Base-by-base conservation (phyloP, 208 protist genomes). In the Leishmania arabica region DNA sequence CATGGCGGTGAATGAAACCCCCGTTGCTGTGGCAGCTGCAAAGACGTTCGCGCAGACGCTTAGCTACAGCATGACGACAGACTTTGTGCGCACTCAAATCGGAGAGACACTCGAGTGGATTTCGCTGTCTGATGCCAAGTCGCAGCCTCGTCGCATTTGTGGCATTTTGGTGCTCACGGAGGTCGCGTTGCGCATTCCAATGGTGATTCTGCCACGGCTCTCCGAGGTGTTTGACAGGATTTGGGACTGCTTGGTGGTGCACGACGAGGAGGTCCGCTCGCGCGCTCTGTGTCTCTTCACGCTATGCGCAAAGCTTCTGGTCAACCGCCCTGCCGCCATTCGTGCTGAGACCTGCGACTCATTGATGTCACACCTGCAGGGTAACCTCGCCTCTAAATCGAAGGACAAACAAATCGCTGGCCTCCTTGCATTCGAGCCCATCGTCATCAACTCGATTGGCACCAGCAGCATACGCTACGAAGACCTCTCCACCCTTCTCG, bases 391-490 rank as follows among this genome's bases (percentile, higher is more conserved):
- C 21, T 91, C 91, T 27, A 97, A 94, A 69, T 84, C 77, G 7
- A 81, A 88, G 45, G 89, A 93, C 40, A 88, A 84, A 49, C 87
- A 88, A 34, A 88, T 95, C 19, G 92, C 94, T n/a, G 94, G 94
- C 1, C 77, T 97, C 37, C 78, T 97, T 8, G 94, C 91, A 1
- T 97, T 97, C 84, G 88, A 97, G 81, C 91, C 94, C n/a, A 91
- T 97, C 34, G 89, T 95, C 13, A 94, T 91, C 79, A 94, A 90
- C 83, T 92, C 90, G 42, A 86, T 88, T 17, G 90, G 88, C 47
- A 79, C 77, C 34, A 83, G 84, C 42, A 78, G 79, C 64, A 79
- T 92, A 31, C 82, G 79, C 15, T 96, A 96, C 82, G 92, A 97
- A 75, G 87, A 94, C 75, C 81, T 97, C 6, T 92, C 92, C 15